Conservation (phyloP, 352 stramenopile genomes). For the Phytophthora lateralis region DNA sequence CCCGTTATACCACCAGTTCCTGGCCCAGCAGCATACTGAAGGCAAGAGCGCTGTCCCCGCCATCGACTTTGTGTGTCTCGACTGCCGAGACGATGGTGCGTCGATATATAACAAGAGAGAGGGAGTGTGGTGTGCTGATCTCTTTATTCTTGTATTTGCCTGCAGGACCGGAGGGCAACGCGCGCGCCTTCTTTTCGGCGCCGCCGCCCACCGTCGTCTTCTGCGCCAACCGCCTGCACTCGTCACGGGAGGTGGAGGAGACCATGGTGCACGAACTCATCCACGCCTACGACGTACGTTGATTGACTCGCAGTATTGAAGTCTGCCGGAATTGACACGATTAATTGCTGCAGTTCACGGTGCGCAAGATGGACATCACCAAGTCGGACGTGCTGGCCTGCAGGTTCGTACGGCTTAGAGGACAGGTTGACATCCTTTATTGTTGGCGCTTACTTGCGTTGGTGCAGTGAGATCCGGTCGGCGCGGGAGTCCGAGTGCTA, state of each 20-base stretch:
- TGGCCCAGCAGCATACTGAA: conserved; percentile 45
- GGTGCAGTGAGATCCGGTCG: conserved; percentile 74
- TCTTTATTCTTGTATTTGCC: conserved; percentile 3
- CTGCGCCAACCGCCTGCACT: conserved; percentile 81
- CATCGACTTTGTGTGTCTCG: conserved; percentile 81
- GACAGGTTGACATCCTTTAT: not conserved
- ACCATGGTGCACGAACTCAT: conserved; percentile 88
- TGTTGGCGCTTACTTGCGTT: conserved; percentile 6
- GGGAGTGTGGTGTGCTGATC: not conserved
- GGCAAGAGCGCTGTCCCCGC: conserved; percentile 25
- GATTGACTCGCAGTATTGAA: conserved; percentile 5
- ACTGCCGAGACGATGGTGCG: conserved; percentile 73
- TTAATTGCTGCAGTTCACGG: conserved; percentile 57
- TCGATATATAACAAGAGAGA: conserved; percentile 1
- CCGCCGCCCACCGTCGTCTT: conserved; percentile 83
- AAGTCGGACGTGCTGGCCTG: conserved; percentile 78
- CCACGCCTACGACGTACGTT: conserved; percentile 81
- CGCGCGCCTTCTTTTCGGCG: conserved; percentile 84
- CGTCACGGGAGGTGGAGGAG: conserved; percentile 73
- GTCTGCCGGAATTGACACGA: conserved; percentile 3
- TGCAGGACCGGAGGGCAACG: conserved; percentile 72
- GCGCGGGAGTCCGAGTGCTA: conserved; percentile 86
- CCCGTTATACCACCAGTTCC: conserved; percentile 35
- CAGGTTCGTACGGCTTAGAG: conserved; percentile 42
- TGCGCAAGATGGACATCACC: conserved; percentile 88